A percentile compares a stretch with the other conserved stretches of the same genome.
These are phyloP conservation scores for Phaeosphaeriaceae sp. DNA, from an alignment of 2,329 filamentous ascomycete species.

Conservation along the genomic window DNA sequence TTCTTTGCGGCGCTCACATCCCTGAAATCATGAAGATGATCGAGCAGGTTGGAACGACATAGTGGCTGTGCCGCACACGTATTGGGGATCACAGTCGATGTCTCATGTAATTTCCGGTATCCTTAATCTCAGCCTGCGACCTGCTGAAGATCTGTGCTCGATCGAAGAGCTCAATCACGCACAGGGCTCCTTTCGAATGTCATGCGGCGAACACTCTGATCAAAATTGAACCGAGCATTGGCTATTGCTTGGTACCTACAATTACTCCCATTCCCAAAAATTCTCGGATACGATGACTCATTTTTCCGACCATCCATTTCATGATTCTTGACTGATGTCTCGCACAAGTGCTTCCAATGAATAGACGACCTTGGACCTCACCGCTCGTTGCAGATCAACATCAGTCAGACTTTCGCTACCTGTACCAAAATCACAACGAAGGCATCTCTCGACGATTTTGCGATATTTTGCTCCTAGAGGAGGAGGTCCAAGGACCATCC, in stretches of 20 bases:
- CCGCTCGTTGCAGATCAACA: conserved; percentile 9
- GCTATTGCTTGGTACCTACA: not conserved
- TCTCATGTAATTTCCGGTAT: not conserved
- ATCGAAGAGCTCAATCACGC: not conserved
- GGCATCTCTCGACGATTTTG: conserved; percentile 17
- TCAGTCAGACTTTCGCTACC: conserved; percentile 10
- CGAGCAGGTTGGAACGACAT: not conserved
- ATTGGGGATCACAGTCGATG: not conserved
- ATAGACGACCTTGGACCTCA: conserved; percentile 10
- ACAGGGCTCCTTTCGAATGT: not conserved
- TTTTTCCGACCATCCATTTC: not conserved
- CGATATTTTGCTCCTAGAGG: conserved; percentile 12
- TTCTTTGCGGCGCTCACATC: not conserved
- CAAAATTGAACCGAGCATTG: not conserved
- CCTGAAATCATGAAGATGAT: not conserved
- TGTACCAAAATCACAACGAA: conserved; percentile 18
- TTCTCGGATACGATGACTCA: no score
- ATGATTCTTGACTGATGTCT: not conserved
- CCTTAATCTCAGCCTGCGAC: not conserved
- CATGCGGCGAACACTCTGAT: not conserved
- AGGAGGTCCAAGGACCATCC: conserved; percentile 4
- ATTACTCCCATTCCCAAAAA: no score
- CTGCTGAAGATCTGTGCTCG: not conserved
- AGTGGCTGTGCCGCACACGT: not conserved
- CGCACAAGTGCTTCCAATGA: conserved; percentile 8